phyloP scores from a whole-genome alignment of 805 yeast species.

The Kodamaea hsintzibuensis region DNA sequence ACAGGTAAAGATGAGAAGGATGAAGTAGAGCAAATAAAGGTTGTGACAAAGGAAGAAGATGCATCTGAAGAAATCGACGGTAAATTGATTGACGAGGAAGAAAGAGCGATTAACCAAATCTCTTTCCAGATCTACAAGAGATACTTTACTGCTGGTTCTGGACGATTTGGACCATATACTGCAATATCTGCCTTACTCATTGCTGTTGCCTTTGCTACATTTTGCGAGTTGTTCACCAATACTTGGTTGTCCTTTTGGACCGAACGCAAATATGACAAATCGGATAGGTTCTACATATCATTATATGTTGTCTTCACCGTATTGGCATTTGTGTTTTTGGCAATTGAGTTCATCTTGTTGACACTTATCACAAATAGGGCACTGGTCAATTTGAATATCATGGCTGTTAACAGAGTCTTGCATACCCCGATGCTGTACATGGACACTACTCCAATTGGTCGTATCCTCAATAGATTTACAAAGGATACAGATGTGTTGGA shows the following conservation, averaged over 20 bases:
- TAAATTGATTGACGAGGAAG: constrained; percentile 16
- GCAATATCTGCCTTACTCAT: background rate
- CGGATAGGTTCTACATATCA: constrained; percentile 68
- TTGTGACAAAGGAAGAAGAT: background rate
- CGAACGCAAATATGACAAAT: constrained; percentile 47
- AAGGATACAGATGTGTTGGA: constrained; percentile 85
- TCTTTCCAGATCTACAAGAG: constrained; percentile 30
- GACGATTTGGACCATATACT: background rate
- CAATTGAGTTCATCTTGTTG: constrained; percentile 44
- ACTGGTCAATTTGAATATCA: constrained; percentile 55
- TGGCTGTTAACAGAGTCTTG: constrained; percentile 59
- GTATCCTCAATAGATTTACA: constrained; percentile 82
- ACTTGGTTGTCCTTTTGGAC: constrained; percentile 88
- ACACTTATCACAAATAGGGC: constrained; percentile 54
- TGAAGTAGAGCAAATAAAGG: constrained; percentile 7
- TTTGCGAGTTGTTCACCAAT: constrained; percentile 58
- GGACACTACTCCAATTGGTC: constrained; percentile 86
- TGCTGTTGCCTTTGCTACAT: constrained; percentile 40
- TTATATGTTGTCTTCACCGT: constrained; percentile 63
- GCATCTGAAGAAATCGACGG: constrained; percentile 24
- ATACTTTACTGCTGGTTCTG: constrained; percentile 25
- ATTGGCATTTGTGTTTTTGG: constrained; percentile 45
- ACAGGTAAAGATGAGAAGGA: constrained; percentile 11
- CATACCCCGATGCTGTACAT: constrained; percentile 80
- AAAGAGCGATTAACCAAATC: constrained; percentile 26